Base-by-base conservation (phyloP, 176 grass and related monocot genomes). In the Triticum monococcum region DNA sequence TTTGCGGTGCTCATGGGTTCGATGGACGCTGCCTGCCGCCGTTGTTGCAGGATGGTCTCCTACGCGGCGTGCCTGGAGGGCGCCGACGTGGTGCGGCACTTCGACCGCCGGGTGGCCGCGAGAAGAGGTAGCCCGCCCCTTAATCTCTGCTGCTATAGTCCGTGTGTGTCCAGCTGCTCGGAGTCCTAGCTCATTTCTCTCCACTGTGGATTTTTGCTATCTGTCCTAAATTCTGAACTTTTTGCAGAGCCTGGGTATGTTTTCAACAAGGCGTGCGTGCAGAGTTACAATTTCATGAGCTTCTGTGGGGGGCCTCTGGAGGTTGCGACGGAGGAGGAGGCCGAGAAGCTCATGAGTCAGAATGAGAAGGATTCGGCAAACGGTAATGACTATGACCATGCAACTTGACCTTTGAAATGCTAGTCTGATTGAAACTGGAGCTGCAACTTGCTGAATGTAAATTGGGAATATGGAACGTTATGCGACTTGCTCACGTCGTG, bases 11-110 rank as follows among this genome's bases (percentile, higher is more conserved):
- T 76, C 17, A 75, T 54, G 43, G 24, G 31, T 76, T 17, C 0
- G 4, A 17, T 6, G 48, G 54, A 8, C 1, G 45, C 46, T 76
- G 16, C 32, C 35, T 40, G 32, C 18, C 24, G 56, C 66, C 40
- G 77, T 36, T 61, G 57, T 84, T 72, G 52, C 82, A 96, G 96
- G 88, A 69, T 94, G 91, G 91, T 98, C 46, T 84, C 96, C 61
- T 98, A 98, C 83, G 96, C 96, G 30, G 91, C 96, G 72, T 98
- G 96, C 77, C 82, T 98, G 50, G 90, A 98, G 86, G 96, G 96
- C 38, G 77, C 88, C 64, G 96, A 98, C 70, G 90, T 92, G 63
- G 90, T 98, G 60, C 90, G 92, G 82, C 91, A 94, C n/a, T 94
- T 98, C 62, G 93, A 98, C 79, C 91, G 87, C 86, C 91, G 93